These are phyloP conservation scores for Xylaria intraflava DNA, from an alignment of 495 filamentous ascomycete genomes.

Conservation along the genomic window DNA sequence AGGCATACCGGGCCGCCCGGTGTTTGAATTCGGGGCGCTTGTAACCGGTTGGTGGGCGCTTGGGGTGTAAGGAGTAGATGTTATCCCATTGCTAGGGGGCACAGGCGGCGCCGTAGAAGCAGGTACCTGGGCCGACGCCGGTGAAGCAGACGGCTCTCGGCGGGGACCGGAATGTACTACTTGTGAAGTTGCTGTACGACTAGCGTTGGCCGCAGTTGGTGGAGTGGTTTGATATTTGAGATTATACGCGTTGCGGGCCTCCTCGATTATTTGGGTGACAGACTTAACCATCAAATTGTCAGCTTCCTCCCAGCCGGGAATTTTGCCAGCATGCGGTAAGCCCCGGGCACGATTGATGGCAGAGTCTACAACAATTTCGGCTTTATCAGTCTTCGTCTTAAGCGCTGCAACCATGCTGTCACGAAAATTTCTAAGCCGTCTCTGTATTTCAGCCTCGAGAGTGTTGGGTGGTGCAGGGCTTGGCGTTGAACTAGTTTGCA, in stretches of 20 bases:
- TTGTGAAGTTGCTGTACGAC: slow-evolving; percentile 8
- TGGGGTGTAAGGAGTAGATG: slow-evolving; percentile 3
- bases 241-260: slow-evolving; percentile 20
- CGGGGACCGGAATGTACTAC: slow-evolving; percentile 10
- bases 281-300: slow-evolving; percentile 27
- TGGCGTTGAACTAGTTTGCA: slow-evolving; percentile 12
- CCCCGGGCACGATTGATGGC: slow-evolving; percentile 28
- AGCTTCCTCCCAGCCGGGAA: slow-evolving; percentile 28
- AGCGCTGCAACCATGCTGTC: slow-evolving; percentile 24
- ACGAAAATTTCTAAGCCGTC: slow-evolving; percentile 22
- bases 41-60: background rate
- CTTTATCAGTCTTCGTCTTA: slow-evolving; percentile 25
- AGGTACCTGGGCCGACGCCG: slow-evolving; percentile 14
- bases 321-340: slow-evolving; percentile 17
- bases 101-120: background rate
- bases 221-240: slow-evolving; percentile 10
- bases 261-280: slow-evolving; percentile 26
- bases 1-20: slow-evolving; percentile 17
- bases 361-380: slow-evolving; percentile 24
- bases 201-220: slow-evolving; percentile 4
- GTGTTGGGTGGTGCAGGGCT: slow-evolving; percentile 19
- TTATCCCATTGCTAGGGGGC: slow-evolving; percentile 8
- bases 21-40: slow-evolving; percentile 3
- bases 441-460: slow-evolving; percentile 24
- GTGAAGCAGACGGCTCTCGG: slow-evolving; percentile 17